phyloP scores from a whole-genome alignment of 1,139 yeast genomes.

The Pichia sp. region DNA sequence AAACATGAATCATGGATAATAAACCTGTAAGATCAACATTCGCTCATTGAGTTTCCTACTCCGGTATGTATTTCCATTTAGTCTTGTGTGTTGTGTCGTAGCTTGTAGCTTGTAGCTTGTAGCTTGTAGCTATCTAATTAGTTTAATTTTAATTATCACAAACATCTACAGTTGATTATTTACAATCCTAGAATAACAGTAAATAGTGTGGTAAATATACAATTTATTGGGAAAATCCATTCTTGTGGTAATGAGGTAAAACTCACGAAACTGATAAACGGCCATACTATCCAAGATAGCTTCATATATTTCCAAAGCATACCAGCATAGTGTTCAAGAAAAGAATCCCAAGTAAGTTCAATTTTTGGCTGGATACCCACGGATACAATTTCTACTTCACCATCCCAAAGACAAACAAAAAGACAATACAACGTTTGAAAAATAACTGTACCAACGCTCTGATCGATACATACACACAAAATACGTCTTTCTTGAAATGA shows the following conservation, averaged over 20 bases:
- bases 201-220: conserved; percentile 53
- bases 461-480: conserved; percentile 45
- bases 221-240: conserved; percentile 49
- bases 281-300: conserved; percentile 55
- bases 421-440: conserved; percentile 49
- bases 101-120: no score
- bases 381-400: conserved; percentile 24
- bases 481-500: conserved; percentile 32
- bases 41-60: no score
- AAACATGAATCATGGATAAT: no score
- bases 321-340: conserved; percentile 20
- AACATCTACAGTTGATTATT: no score
- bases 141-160: no score
- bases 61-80: no score
- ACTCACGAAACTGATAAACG: conserved; percentile 45
- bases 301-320: conserved; percentile 44
- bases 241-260: conserved; percentile 42
- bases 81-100: no score
- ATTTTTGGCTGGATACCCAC: background rate
- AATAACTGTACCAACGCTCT: conserved; percentile 46
- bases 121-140: no score
- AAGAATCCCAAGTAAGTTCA: conserved; percentile 10
- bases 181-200: conserved; percentile 38
- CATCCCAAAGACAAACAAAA: conserved; percentile 52
- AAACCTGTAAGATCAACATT: no score